These are phyloP conservation scores for Hemileccinum impolitum DNA, from an alignment of 768 basidiomycete species.

Conservation along the genomic window DNA sequence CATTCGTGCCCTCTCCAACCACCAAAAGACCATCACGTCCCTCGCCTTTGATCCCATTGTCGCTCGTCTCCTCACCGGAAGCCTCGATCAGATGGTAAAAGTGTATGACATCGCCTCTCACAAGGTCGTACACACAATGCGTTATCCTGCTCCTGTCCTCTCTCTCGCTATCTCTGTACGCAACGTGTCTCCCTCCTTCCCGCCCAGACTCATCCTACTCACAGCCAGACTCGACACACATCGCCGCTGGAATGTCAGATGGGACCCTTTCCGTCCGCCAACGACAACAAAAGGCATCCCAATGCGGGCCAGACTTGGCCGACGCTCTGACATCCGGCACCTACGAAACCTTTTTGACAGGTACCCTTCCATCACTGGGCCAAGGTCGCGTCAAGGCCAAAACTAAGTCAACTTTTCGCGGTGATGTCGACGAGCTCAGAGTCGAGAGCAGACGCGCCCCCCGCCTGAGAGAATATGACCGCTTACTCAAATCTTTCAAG, in stretches of 20 bases:
- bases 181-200: neutral
- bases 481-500: conserved; percentile 85
- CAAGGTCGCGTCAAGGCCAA: conserved; percentile 51
- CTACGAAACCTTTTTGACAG: conserved; percentile 66
- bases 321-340: conserved; percentile 48
- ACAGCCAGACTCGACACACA: conserved; percentile 94
- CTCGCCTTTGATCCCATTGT: conserved; percentile 76
- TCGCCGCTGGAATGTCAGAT: conserved; percentile 96
- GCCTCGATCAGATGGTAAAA: conserved; percentile 97
- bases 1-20: conserved; percentile 88
- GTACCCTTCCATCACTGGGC: conserved; percentile 52
- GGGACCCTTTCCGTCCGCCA: conserved; percentile 96
- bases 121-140: conserved; percentile 97
- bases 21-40: conserved; percentile 95
- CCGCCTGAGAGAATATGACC: conserved; percentile 84
- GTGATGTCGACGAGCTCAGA: conserved; percentile 72
- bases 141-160: conserved; percentile 90
- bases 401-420: conserved; percentile 45
- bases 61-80: conserved; percentile 80
- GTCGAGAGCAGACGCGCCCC: conserved; percentile 70
- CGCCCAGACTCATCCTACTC: conserved; percentile 6
- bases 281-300: conserved; percentile 73
- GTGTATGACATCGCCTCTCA: conserved; percentile 94
- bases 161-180: conserved; percentile 86
- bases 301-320: conserved; percentile 40